These are phyloP conservation scores for Mortierella hygrophila DNA, from an alignment of 192 early-diverging fungal genomes.

Conservation along the genomic window DNA sequence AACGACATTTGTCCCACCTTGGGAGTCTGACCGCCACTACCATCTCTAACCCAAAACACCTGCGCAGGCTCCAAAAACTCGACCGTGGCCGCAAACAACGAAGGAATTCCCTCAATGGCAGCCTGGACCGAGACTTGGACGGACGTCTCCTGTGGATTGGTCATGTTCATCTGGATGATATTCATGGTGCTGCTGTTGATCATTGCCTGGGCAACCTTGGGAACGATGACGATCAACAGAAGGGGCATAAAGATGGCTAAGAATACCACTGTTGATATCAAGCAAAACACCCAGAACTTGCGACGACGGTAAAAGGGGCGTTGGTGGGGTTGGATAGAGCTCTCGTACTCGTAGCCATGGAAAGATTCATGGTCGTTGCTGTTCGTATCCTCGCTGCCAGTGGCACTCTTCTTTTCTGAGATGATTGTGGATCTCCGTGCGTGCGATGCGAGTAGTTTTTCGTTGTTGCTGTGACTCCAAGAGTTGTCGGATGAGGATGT, in stretches of 20 bases:
- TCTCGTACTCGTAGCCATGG: conserved; percentile 31
- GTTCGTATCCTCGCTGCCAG: not conserved
- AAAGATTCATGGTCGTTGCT: conserved; percentile 9
- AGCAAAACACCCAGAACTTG: conserved; percentile 64
- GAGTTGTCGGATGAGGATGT: conserved; percentile 14
- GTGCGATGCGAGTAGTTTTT: not conserved
- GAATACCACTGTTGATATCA: conserved; percentile 42
- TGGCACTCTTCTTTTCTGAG: not conserved
- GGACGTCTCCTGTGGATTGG: conserved; percentile 31
- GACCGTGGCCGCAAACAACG: conserved; percentile 62
- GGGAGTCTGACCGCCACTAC: not conserved
- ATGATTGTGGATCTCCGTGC: no score
- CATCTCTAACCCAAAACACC: conserved; percentile 47
- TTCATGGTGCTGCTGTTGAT: conserved; percentile 59
- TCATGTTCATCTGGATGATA: conserved; percentile 54
- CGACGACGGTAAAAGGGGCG: conserved; percentile 58
- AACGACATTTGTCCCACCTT: conserved; percentile 28
- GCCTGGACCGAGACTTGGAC: conserved; percentile 44
- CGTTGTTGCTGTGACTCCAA: not conserved
- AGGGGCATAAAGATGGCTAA: conserved; percentile 60
- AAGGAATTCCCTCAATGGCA: conserved; percentile 53
- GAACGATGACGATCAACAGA: conserved; percentile 63
- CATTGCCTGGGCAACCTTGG: conserved; percentile 60
- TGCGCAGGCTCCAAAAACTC: conserved; percentile 54
- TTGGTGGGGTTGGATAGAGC: conserved; percentile 31